phyloP scores from a whole-genome alignment of 2,329 filamentous ascomycete genomes.

The Escovopsis sp. region DNA sequence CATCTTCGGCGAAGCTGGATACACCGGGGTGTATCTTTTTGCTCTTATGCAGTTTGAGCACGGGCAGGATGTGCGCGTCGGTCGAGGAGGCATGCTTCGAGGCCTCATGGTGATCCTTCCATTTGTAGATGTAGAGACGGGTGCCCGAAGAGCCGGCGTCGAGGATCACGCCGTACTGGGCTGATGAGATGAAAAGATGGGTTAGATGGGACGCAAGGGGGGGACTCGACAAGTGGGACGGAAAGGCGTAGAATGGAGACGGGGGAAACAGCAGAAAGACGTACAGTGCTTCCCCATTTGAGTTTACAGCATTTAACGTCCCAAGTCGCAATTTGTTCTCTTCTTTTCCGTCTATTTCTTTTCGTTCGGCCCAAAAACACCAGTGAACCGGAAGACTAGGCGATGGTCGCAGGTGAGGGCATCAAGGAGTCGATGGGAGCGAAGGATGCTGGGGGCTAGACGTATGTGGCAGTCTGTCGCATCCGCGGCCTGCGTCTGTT shows the following conservation, averaged over 20 bases:
- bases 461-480: too few relatives aligned
- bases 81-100: slow-evolving; percentile 29
- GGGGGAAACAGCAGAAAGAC: too few relatives aligned
- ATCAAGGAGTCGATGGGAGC: too few relatives aligned
- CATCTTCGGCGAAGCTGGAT: slow-evolving; percentile 71
- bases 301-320: not conserved
- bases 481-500: too few relatives aligned
- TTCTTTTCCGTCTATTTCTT: too few relatives aligned
- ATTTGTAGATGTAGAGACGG: slow-evolving; percentile 84
- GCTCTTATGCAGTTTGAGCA: slow-evolving; percentile 70
- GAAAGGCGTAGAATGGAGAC: slow-evolving; percentile 1
- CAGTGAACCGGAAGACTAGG: too few relatives aligned
- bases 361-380: too few relatives aligned
- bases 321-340: not conserved
- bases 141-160: slow-evolving; percentile 97
- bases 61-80: slow-evolving; percentile 51
- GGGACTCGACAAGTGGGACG: not conserved
- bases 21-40: slow-evolving; percentile 91
- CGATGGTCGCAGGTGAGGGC: too few relatives aligned
- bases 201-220: not conserved
- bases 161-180: slow-evolving; percentile 81
- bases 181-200: slow-evolving; percentile 16
- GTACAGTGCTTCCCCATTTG: slow-evolving; percentile 17
- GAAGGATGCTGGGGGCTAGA: too few relatives aligned
- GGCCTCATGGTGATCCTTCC: slow-evolving; percentile 62